Evolutionary conservation across 805 yeast species (phyloP).

Genomic region (Yarrowia sp.): DNA sequence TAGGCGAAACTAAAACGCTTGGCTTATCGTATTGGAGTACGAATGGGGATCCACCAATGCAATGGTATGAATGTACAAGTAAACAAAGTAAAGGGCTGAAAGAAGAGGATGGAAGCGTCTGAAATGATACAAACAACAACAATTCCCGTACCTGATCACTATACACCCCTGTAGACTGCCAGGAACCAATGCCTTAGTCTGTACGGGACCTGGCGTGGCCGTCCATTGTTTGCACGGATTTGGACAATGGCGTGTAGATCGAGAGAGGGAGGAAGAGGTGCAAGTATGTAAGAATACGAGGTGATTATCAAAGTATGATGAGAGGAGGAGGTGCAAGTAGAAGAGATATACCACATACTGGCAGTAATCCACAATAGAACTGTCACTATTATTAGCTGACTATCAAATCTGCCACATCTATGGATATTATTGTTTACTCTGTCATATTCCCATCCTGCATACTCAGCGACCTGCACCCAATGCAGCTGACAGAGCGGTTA

Average conservation of each 20-base stretch:
- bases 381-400: no score
- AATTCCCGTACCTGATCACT: no score
- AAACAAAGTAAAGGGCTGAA: neutral
- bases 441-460: constrained; percentile 1
- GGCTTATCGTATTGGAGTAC: neutral
- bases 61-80: neutral
- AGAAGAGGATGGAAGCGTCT: no score
- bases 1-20: neutral
- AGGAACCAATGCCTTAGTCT: constrained; percentile 8
- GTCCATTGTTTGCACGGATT: constrained; percentile 8
- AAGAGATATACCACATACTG: no score
- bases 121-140: no score
- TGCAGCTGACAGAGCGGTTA: constrained; percentile 30
- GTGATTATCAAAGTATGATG: no score
- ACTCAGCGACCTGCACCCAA: neutral
- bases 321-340: no score
- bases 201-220: constrained; percentile 16
- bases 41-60: neutral
- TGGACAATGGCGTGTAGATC: constrained; percentile 33
- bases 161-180: constrained; percentile 7
- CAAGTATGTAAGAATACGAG: no score
- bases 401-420: no score
- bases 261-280: neutral
- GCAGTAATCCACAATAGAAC: no score
- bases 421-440: neutral